A percentile compares a stretch with the other conserved stretches of the same genome.
These are phyloP conservation scores for Aspergillus sojae DNA, from an alignment of 2,329 filamentous ascomycete genomes.

Conservation along the genomic window DNA sequence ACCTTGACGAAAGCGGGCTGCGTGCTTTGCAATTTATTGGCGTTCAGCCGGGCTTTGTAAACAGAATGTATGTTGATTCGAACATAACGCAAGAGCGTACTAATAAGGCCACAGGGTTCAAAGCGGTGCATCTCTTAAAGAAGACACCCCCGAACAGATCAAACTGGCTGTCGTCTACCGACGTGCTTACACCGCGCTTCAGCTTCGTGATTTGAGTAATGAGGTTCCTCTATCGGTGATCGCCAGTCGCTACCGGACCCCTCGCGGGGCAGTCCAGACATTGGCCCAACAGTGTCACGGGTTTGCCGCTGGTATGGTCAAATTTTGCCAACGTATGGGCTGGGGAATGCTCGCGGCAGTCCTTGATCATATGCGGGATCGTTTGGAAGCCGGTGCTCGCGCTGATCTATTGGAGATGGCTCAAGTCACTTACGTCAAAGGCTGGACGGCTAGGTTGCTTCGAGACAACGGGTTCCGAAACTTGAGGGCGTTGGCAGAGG, in stretches of 20 bases:
- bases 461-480: slow-evolving; percentile 76
- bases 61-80: slow-evolving; percentile 60
- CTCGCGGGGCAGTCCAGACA: slow-evolving; percentile 71
- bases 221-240: slow-evolving; percentile 72
- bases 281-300: slow-evolving; percentile 75
- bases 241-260: slow-evolving; percentile 69
- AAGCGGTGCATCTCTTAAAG: slow-evolving; percentile 63
- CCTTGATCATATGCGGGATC: slow-evolving; percentile 74
- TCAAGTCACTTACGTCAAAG: slow-evolving; percentile 75
- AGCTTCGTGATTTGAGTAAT: slow-evolving; percentile 77
- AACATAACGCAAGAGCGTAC: neutral
- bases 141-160: slow-evolving; percentile 63
- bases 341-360: slow-evolving; percentile 74
- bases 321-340: slow-evolving; percentile 76
- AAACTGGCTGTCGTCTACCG: slow-evolving; percentile 66
- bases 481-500: slow-evolving; percentile 68
- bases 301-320: slow-evolving; percentile 77
- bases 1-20: slow-evolving; percentile 70
- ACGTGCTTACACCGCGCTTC: slow-evolving; percentile 74
- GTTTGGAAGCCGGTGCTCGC: slow-evolving; percentile 71
- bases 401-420: slow-evolving; percentile 71
- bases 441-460: slow-evolving; percentile 71
- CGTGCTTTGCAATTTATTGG: slow-evolving; percentile 70
- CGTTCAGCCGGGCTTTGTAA: slow-evolving; percentile 67
- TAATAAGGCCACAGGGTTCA: slow-evolving; percentile 58